Evolutionary conservation across 2,329 filamentous ascomycete genomes (phyloP).

Genomic region (Diaporthe ilicicola): DNA sequence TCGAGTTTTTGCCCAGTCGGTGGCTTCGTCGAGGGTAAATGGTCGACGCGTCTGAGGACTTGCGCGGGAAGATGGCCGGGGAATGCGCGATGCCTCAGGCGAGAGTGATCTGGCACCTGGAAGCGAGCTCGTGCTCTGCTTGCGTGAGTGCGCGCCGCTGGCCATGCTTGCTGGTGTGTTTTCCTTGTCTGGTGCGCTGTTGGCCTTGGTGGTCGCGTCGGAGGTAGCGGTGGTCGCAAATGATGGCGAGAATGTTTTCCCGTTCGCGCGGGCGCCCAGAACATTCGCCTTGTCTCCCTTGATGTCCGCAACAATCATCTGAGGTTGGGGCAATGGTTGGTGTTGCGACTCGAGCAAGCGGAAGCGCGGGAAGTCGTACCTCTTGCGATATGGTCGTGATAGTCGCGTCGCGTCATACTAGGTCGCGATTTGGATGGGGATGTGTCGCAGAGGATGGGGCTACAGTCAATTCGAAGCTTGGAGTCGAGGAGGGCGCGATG

Average conservation of each 20-base stretch:
- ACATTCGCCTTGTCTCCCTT: conserved; percentile 31
- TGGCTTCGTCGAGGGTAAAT: conserved; percentile 54
- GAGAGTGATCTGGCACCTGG: conserved; percentile 35
- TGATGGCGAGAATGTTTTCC: conserved; percentile 41
- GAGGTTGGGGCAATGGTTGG: conserved; percentile 13
- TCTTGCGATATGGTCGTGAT: conserved; percentile 23
- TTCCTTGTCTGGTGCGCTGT: conserved; percentile 20
- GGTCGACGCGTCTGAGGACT: conserved; percentile 39
- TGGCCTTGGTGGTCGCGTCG: conserved; percentile 36
- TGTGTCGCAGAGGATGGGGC: neutral
- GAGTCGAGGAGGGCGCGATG: neutral
- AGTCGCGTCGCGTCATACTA: conserved; percentile 34
- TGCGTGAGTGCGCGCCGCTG: conserved; percentile 33
- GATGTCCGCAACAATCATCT: conserved; percentile 40
- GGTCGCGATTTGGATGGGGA: conserved; percentile 9
- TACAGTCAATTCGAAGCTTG: neutral
- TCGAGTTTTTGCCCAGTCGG: conserved; percentile 46
- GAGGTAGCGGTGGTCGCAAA: conserved; percentile 42
- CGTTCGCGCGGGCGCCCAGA: conserved; percentile 37
- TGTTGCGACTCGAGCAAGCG: conserved; percentile 21
- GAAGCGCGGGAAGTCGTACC: conserved; percentile 24
- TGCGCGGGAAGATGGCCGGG: conserved; percentile 37
- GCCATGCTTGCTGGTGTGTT: conserved; percentile 21
- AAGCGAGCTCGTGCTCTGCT: conserved; percentile 37
- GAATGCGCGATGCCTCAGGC: conserved; percentile 41